Percentiles rank a stretch among this genome's conserved stretches.
These are phyloP conservation scores for Epicoccum nigrum DNA, from an alignment of 2,329 filamentous ascomycete species.

Conservation along the genomic window DNA sequence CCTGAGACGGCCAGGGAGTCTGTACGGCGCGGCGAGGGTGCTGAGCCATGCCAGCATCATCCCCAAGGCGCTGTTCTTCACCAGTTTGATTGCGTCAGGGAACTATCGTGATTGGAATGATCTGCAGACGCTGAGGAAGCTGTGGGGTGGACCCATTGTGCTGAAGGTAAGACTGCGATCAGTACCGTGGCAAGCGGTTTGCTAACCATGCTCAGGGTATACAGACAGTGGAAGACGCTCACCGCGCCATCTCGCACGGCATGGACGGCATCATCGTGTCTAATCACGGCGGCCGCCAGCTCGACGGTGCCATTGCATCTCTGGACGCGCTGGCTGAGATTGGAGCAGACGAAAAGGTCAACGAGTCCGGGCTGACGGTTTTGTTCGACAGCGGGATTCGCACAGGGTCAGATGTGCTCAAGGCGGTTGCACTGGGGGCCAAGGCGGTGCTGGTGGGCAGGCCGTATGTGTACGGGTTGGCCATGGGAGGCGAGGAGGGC, in stretches of 20 bases:
- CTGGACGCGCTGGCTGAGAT: slow-evolving; percentile 47
- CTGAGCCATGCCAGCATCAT: slow-evolving; percentile 42
- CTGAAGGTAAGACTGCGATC: slow-evolving; percentile 30
- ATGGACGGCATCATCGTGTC: slow-evolving; percentile 49
- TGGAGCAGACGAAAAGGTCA: slow-evolving; percentile 40
- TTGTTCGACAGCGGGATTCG: slow-evolving; percentile 48
- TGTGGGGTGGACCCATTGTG: slow-evolving; percentile 49
- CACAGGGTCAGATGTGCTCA: slow-evolving; percentile 45
- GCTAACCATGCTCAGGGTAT: slow-evolving; percentile 30
- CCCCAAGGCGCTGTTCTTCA: slow-evolving; percentile 47
- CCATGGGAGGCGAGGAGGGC: slow-evolving; percentile 46
- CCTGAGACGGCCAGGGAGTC: slow-evolving; percentile 44
- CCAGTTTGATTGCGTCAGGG: slow-evolving; percentile 43
- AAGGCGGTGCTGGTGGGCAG: slow-evolving; percentile 46
- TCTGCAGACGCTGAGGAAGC: slow-evolving; percentile 37
- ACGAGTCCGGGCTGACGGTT: slow-evolving; percentile 37
- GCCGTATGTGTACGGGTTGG: slow-evolving; percentile 47
- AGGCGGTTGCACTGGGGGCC: slow-evolving; percentile 47
- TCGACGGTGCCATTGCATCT: slow-evolving; percentile 44
- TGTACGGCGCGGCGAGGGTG: slow-evolving; percentile 41
- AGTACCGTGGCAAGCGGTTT: background rate
- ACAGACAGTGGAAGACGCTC: slow-evolving; percentile 47
- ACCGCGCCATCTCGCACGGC: slow-evolving; percentile 41
- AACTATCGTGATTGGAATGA: slow-evolving; percentile 46
- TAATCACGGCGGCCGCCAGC: slow-evolving; percentile 48